phyloP scores from a whole-genome alignment of 495 filamentous ascomycete genomes.

The Schizothecium vesticola region DNA sequence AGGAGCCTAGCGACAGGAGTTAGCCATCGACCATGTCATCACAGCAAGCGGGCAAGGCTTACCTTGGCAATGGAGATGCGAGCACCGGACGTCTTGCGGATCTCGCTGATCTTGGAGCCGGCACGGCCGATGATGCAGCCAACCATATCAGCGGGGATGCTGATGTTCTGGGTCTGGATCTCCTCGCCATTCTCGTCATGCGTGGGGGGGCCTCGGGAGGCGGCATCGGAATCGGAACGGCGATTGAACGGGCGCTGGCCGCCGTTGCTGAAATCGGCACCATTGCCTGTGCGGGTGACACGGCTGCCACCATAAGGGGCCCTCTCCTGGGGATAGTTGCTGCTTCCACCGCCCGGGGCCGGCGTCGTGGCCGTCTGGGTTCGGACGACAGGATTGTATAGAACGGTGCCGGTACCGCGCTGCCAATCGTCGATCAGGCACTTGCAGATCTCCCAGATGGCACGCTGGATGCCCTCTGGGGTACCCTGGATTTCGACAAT shows the following conservation, averaged over 20 bases:
- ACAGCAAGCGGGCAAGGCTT: slow-evolving; percentile 11
- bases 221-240: slow-evolving; percentile 76
- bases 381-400: slow-evolving; percentile 93
- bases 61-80: slow-evolving; percentile 96
- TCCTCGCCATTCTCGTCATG: slow-evolving; percentile 95
- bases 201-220: slow-evolving; percentile 66
- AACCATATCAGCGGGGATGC: slow-evolving; percentile 98
- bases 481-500: slow-evolving; percentile 94
- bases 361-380: slow-evolving; percentile 58
- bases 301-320: slow-evolving; percentile 58
- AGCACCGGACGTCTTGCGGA: slow-evolving; percentile 90
- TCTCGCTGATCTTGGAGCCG: slow-evolving; percentile 96
- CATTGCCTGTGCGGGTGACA: slow-evolving; percentile 93
- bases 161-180: slow-evolving; percentile 98
- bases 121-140: slow-evolving; percentile 96
- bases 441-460: slow-evolving; percentile 97
- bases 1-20: slow-evolving; percentile 50
- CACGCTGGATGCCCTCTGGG: slow-evolving; percentile 89
- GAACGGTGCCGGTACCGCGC: slow-evolving; percentile 88
- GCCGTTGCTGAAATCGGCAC: slow-evolving; percentile 92
- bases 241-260: slow-evolving; percentile 59
- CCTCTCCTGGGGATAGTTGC: slow-evolving; percentile 31
- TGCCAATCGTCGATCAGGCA: slow-evolving; percentile 97
- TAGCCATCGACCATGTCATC: not conserved
- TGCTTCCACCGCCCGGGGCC: slow-evolving; percentile 27